A percentile compares a stretch with the other conserved stretches of the same genome.
phyloP scores from a whole-genome alignment of 176 grass and related monocot genomes.

The Neostapfia colusana region DNA sequence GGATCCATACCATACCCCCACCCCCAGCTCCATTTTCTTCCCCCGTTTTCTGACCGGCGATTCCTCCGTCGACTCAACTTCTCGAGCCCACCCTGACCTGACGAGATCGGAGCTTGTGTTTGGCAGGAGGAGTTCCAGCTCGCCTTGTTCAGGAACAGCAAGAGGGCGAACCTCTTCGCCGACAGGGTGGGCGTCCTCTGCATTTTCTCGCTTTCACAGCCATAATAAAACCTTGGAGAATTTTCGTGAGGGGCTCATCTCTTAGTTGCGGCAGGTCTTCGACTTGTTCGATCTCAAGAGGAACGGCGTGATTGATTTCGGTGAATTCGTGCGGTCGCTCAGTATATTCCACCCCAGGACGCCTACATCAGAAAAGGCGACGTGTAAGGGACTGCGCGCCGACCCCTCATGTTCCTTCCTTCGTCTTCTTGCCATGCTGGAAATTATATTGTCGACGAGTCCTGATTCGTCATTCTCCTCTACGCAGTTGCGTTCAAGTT shows the following conservation, averaged over 20 bases:
- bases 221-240: too few species aligned
- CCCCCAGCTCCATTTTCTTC: too few species aligned
- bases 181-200: conserved; percentile 55
- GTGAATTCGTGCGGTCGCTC: conserved; percentile 73
- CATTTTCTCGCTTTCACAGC: too few species aligned
- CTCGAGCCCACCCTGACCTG: neutral
- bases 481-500: conserved; percentile 77
- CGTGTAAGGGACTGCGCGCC: conserved; percentile 41
- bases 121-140: conserved; percentile 74
- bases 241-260: too few species aligned
- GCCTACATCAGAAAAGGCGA: conserved; percentile 47
- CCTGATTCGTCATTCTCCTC: neutral
- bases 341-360: conserved; percentile 68
- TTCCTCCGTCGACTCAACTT: too few species aligned
- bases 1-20: neutral
- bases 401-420: neutral
- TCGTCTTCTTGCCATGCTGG: neutral
- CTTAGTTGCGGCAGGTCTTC: conserved; percentile 47
- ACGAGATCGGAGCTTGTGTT: neutral
- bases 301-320: conserved; percentile 74
- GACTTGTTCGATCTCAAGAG: conserved; percentile 72
- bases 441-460: too few species aligned
- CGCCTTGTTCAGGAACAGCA: conserved; percentile 74
- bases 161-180: conserved; percentile 57
- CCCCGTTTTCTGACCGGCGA: too few species aligned